Conservation (phyloP, 345 rosid species). For the Pelargonium nanum region DNA sequence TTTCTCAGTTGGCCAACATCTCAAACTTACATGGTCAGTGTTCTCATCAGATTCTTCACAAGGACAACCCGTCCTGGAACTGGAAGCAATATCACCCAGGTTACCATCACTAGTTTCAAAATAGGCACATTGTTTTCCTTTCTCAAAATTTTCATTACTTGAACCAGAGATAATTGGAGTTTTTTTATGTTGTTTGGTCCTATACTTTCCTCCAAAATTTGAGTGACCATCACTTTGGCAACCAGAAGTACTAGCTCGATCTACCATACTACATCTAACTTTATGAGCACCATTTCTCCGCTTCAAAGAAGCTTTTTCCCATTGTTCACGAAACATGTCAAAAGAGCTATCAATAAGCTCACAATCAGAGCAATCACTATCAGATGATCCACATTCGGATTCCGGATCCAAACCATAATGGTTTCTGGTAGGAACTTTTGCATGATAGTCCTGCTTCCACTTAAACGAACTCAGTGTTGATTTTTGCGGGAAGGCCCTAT, state of each 20-base stretch:
- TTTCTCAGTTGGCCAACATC: neutral
- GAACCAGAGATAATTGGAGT: neutral
- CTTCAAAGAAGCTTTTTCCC: constrained; percentile 48
- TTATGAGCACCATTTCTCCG: constrained; percentile 25
- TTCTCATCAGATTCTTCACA: neutral
- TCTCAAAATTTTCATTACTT: constrained; percentile 13
- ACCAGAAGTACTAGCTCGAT: constrained; percentile 23
- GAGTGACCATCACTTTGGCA: constrained; percentile 14
- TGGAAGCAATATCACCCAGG: neutral
- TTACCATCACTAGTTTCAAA: neutral
- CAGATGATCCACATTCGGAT: constrained; percentile 26
- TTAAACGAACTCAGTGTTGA: constrained; percentile 31
- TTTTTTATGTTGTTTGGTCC: neutral
- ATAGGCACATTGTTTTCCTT: constrained; percentile 6
- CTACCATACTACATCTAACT: constrained; percentile 17
- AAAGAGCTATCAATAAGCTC: constrained; percentile 57
- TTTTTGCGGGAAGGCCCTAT: constrained; percentile 24
- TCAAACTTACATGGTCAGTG: neutral
- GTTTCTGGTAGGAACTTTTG: constrained; percentile 19
- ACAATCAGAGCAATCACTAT: constrained; percentile 54
- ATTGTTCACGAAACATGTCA: constrained; percentile 43
- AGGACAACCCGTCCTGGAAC: neutral
- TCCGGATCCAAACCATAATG: constrained; percentile 40
- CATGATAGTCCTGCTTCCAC: constrained; percentile 24
- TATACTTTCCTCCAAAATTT: constrained; percentile 14